These are phyloP conservation scores for Pontederia paniculata DNA, from an alignment of 176 grass and related monocot species.

Conservation along the genomic window DNA sequence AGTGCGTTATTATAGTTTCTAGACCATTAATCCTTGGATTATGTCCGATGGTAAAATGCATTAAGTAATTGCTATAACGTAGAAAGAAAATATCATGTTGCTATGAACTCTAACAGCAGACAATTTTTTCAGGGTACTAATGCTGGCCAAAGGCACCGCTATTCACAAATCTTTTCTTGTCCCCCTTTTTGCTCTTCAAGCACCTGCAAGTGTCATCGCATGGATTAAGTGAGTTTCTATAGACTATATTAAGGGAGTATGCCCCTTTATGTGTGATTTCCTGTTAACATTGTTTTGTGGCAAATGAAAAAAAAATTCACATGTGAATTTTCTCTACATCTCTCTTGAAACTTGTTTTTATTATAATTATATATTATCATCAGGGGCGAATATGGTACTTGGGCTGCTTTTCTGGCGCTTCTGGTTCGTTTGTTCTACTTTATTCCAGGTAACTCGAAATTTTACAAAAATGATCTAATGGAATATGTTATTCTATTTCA, in stretches of 20 bases:
- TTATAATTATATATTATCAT: not conserved
- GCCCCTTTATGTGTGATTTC: conserved; percentile 10
- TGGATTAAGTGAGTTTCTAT: conserved; percentile 84
- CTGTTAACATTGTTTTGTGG: conserved; percentile 7
- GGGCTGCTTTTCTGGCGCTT: conserved; percentile 84
- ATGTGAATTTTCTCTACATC: not conserved
- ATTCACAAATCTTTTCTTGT: conserved; percentile 93
- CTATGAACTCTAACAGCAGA: too few relatives aligned
- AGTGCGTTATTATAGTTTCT: too few relatives aligned
- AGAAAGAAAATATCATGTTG: too few relatives aligned
- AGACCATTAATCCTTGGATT: too few relatives aligned
- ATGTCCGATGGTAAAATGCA: too few relatives aligned
- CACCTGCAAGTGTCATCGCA: conserved; percentile 54
- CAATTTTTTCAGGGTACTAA: conserved; percentile 52
- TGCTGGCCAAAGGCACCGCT: conserved; percentile 72
- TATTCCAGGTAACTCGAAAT: conserved; percentile 50
- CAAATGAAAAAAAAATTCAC: not conserved
- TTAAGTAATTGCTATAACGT: too few relatives aligned
- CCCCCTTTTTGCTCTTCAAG: conserved; percentile 74
- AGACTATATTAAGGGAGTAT: conserved; percentile 6
- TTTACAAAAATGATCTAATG: conserved; percentile 6
- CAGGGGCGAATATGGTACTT: conserved; percentile 87
- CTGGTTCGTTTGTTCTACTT: conserved; percentile 71
- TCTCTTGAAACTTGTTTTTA: not conserved
- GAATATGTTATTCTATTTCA: not conserved